Conservation (phyloP, 805 yeast species). For the Teunomyces stri region DNA sequence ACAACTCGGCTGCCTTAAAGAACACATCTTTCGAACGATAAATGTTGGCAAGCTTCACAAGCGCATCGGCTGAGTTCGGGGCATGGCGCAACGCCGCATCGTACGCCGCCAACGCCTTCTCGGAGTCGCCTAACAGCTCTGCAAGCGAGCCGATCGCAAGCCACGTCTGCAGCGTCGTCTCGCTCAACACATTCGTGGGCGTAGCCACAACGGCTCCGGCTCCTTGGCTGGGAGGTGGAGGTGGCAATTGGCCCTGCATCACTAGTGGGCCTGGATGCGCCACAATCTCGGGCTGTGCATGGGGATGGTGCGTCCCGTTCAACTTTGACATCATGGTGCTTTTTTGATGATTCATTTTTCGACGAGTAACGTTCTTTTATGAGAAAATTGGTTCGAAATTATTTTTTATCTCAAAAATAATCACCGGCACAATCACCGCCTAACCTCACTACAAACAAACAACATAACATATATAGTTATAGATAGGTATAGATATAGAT, state of each 20-base stretch:
- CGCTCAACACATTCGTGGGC: conserved; percentile 22
- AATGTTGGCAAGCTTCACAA: conserved; percentile 82
- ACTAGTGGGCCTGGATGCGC: conserved; percentile 3
- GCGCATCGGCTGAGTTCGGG: conserved; percentile 81
- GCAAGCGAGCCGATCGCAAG: conserved; percentile 85
- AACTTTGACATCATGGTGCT: neutral
- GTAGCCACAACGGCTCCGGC: neutral
- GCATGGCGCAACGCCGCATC: conserved; percentile 84
- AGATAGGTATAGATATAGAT: too few relatives aligned
- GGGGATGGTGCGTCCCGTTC: conserved; percentile 4
- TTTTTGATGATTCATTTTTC: neutral
- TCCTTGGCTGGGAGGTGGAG: neutral
- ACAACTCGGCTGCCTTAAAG: conserved; percentile 90
- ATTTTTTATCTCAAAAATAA: neutral
- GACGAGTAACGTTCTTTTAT: conserved; percentile 3
- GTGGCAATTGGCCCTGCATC: conserved; percentile 2
- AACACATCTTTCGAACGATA: conserved; percentile 88
- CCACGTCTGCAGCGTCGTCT: conserved; percentile 83
- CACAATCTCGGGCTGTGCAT: conserved; percentile 3
- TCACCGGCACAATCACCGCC: too few relatives aligned
- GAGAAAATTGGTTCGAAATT: neutral
- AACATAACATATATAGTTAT: too few relatives aligned
- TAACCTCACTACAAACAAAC: too few relatives aligned
- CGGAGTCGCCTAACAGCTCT: conserved; percentile 83
- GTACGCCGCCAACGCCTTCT: conserved; percentile 83